Base-by-base conservation (phyloP, 2,329 filamentous ascomycete species). In the Blastomyces percursus region DNA sequence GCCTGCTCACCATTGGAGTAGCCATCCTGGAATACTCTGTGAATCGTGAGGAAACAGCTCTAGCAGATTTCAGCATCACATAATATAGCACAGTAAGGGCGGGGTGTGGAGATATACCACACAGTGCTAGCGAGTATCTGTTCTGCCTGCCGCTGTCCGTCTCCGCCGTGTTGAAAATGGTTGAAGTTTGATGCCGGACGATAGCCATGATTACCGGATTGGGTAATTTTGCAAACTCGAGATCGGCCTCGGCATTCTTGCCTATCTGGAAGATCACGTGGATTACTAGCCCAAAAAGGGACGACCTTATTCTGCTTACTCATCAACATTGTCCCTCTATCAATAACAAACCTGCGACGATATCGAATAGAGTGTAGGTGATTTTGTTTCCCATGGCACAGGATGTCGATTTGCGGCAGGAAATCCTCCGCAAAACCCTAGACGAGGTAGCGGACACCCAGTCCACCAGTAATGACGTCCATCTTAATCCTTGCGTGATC, bases 401-500 rank as follows among this genome's bases (percentile, higher is more conserved):
- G 66, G 71, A 75, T 72, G 72, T 71, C 64, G 73, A 76, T 66
- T 63, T 77, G 60, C 75, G 71, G 66, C 76, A 77, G 63, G 70
- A 76, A 67, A 73, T 80, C 32, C 71, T 80, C 54, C 75, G 77
- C 58, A 75, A 72, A 42, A 80, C 78, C 0, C 72, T 80, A 5
- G 65, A 71, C n/a, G 77, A 80, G 70, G 76, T 79, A 65, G 69
- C 69, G n/a, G 64, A 69, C 42, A 72, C 73, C 59, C 67, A 74
- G 52, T 65, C 71, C 30, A 68, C 69, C 58, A 66, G 72, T 48
- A 64, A 62, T 48, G 70, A 72, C 64, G 70, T 72, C 60, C 35
- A 42, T n/a, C 40, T 59, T 19, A 77, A 82, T 66, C 84, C 82
- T 70, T 96, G 92, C 74, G 90, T 95, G 66, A 94, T 97, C 74